phyloP scores from a whole-genome alignment of 768 basidiomycete species.

The Trichaptum fuscoviolaceum region DNA sequence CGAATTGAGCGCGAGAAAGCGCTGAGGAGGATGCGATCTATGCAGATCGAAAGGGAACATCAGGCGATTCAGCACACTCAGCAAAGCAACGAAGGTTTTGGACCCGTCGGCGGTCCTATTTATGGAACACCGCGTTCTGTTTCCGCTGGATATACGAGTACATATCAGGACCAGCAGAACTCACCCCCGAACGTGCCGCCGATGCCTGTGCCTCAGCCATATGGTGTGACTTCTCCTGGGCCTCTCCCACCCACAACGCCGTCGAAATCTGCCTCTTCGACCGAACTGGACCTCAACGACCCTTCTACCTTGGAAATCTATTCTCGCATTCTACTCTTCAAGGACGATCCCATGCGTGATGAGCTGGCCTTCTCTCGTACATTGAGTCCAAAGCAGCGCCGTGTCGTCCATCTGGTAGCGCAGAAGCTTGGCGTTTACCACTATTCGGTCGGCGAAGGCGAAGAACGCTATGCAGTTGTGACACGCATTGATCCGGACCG shows the following conservation, averaged over 20 bases:
- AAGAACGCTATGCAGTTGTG: constrained; percentile 91
- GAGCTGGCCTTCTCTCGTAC: constrained; percentile 95
- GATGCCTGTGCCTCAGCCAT: constrained; percentile 36
- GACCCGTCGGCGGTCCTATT: constrained; percentile 45
- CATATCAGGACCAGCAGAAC: constrained; percentile 57
- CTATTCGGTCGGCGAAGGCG: constrained; percentile 88
- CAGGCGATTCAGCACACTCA: constrained; percentile 35
- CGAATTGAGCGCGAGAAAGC: constrained; percentile 98
- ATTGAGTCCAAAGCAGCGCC: constrained; percentile 76
- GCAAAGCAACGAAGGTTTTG: constrained; percentile 62
- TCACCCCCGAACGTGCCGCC: constrained; percentile 51
- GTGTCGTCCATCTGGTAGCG: constrained; percentile 93
- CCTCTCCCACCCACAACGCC: constrained; percentile 58
- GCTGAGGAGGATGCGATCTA: constrained; percentile 93
- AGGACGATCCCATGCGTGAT: constrained; percentile 95
- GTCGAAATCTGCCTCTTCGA: constrained; percentile 53
- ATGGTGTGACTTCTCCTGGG: constrained; percentile 43
- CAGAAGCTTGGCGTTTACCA: constrained; percentile 96
- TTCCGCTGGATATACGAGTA: constrained; percentile 48
- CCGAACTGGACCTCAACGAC: constrained; percentile 93
- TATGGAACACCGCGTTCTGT: constrained; percentile 74
- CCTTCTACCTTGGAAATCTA: constrained; percentile 95
- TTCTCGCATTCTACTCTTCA: constrained; percentile 93
- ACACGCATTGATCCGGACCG: constrained; percentile 83
- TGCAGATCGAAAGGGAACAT: constrained; percentile 89